Evolutionary conservation across 768 basidiomycete species (phyloP).

Genomic region (Lactarius psammicola): DNA sequence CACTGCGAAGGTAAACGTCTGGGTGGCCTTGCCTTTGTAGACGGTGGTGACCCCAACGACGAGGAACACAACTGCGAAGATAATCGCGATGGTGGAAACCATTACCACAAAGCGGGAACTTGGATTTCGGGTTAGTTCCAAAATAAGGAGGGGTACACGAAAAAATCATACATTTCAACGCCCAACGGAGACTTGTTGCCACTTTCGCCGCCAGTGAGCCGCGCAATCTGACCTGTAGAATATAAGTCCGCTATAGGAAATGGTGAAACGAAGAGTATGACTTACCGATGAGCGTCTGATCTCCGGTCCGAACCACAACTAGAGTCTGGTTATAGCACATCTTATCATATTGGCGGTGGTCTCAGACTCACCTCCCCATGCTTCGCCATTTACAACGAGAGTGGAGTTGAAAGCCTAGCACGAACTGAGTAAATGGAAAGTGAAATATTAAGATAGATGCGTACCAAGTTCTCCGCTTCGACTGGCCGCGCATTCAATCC

Average conservation of each 20-base stretch:
- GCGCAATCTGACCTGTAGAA: conserved; percentile 60
- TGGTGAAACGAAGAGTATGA: not conserved
- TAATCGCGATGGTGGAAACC: conserved; percentile 58
- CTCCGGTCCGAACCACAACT: conserved; percentile 68
- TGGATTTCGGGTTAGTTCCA: conserved; percentile 3
- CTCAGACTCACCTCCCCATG: conserved; percentile 53
- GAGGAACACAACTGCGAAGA: conserved; percentile 64
- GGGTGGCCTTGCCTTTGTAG: conserved; percentile 59
- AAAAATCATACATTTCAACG: conserved; percentile 53
- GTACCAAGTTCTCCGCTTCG: conserved; percentile 64
- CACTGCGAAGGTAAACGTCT: conserved; percentile 62
- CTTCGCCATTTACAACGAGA: conserved; percentile 68
- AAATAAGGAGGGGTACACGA: not conserved
- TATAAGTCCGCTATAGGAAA: conserved; percentile 2
- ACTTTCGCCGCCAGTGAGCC: conserved; percentile 59
- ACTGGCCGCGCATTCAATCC: conserved; percentile 51
- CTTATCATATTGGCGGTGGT: not conserved
- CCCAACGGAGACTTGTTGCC: conserved; percentile 67
- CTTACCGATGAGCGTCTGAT: conserved; percentile 61
- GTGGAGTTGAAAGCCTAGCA: conserved; percentile 67
- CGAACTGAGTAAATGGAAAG: not conserved
- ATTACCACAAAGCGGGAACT: conserved; percentile 61
- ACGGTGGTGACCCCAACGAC: conserved; percentile 62
- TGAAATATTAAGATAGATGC: conserved; percentile 14
- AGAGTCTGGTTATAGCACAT: conserved; percentile 6